Conservation (phyloP, 2,329 filamentous ascomycete species). For the Amesomyces nigricolor region DNA sequence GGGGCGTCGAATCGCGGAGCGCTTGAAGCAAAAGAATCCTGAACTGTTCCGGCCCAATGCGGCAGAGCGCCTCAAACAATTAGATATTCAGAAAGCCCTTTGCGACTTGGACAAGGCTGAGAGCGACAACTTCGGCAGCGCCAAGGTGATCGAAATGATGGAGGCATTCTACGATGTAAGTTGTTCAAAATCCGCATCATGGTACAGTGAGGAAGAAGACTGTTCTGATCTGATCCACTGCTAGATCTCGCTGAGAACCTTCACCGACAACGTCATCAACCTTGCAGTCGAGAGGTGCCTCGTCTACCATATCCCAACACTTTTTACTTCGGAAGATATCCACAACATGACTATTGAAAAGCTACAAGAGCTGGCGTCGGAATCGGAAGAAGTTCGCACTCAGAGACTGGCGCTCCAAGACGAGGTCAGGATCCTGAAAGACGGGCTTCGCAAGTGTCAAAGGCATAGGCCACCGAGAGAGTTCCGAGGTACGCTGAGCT, state of each 20-base stretch:
- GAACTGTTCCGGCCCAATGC: neutral
- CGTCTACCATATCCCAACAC: constrained; percentile 35
- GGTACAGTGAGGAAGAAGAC: too few relatives aligned
- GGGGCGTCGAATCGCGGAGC: neutral
- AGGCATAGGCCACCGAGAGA: constrained; percentile 13
- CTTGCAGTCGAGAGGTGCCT: constrained; percentile 46
- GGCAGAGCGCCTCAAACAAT: neutral
- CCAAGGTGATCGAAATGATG: constrained; percentile 36
- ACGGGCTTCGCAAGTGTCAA: constrained; percentile 23
- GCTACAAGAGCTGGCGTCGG: constrained; percentile 29
- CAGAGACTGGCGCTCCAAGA: constrained; percentile 16
- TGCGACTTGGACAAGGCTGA: neutral
- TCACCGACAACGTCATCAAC: constrained; percentile 45
- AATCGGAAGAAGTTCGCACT: constrained; percentile 27
- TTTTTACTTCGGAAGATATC: constrained; percentile 38
- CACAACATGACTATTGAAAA: constrained; percentile 31
- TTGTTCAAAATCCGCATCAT: neutral
- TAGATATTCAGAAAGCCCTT: neutral
- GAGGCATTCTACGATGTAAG: constrained; percentile 13
- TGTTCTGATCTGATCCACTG: neutral
- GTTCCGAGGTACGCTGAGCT: neutral
- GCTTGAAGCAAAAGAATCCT: neutral
- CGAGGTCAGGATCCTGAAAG: constrained; percentile 17
- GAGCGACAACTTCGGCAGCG: constrained; percentile 31
- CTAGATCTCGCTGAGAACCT: constrained; percentile 39